Conservation (phyloP, 2,329 filamentous ascomycete species). For the Ciborinia camelliae region DNA sequence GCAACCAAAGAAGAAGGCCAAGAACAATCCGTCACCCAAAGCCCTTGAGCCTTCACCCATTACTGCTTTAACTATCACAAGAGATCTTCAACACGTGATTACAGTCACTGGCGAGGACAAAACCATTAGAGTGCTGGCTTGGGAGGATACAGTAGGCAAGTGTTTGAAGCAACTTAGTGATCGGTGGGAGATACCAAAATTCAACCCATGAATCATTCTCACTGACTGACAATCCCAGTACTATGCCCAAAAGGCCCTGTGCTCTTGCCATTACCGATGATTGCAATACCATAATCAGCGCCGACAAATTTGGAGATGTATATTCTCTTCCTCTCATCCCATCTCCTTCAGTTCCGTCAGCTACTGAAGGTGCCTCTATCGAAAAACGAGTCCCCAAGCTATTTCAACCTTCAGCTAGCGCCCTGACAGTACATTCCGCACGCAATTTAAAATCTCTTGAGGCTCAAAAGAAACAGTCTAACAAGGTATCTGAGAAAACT, state of each 20-base stretch:
- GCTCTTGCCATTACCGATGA: constrained; percentile 69
- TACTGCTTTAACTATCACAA: constrained; percentile 62
- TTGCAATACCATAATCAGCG: constrained; percentile 70
- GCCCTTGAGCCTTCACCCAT: constrained; percentile 60
- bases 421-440: constrained; percentile 60
- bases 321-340: constrained; percentile 75
- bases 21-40: constrained; percentile 24
- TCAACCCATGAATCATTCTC: constrained; percentile 9
- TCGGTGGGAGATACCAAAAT: constrained; percentile 50
- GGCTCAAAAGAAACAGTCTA: constrained; percentile 52
- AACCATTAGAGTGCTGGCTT: constrained; percentile 74
- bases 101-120: constrained; percentile 91
- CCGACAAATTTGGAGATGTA: constrained; percentile 96
- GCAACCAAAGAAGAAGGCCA: constrained; percentile 27
- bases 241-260: constrained; percentile 87
- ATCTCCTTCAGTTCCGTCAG: constrained; percentile 18
- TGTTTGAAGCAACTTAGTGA: constrained; percentile 64
- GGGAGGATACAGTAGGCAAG: constrained; percentile 51
- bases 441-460: constrained; percentile 59
- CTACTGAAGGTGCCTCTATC: constrained; percentile 23
- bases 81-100: constrained; percentile 64
- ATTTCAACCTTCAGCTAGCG: constrained; percentile 52
- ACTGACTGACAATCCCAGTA: constrained; percentile 39
- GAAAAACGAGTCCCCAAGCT: constrained; percentile 32
- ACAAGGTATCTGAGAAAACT: constrained; percentile 31